phyloP scores from a whole-genome alignment of 2,329 filamentous ascomycete species.

The Aspergillus phoenicis region DNA sequence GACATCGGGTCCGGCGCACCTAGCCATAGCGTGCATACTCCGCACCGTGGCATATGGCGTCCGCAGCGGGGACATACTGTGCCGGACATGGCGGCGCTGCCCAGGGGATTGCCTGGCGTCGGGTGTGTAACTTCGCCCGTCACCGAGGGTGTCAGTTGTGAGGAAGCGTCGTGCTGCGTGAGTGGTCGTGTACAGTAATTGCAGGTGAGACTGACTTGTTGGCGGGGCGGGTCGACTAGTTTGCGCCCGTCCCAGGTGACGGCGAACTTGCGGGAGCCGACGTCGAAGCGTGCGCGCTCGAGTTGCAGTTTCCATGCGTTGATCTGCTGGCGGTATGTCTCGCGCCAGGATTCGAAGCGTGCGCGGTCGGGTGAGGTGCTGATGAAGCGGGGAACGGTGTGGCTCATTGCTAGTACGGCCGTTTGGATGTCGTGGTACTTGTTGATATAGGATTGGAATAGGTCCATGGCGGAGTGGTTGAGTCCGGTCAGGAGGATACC shows the following conservation, averaged over 20 bases:
- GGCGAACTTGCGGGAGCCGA: constrained; percentile 58
- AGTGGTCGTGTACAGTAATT: constrained; percentile 62
- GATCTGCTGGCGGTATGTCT: constrained; percentile 62
- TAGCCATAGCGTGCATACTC: constrained; percentile 64
- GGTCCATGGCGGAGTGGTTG: constrained; percentile 58
- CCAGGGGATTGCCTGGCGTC: constrained; percentile 40
- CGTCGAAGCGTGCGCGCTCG: constrained; percentile 61
- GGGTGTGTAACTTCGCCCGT: constrained; percentile 37
- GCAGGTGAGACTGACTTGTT: constrained; percentile 62
- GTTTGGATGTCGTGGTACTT: constrained; percentile 65
- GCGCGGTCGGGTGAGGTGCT: constrained; percentile 54
- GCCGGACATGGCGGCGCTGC: constrained; percentile 44
- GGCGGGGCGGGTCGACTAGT: constrained; percentile 52
- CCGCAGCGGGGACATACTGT: constrained; percentile 64
- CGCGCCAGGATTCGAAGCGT: constrained; percentile 62
- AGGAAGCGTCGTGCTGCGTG: constrained; percentile 47
- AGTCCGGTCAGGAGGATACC: constrained; percentile 65
- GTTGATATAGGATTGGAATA: constrained; percentile 63
- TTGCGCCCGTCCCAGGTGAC: constrained; percentile 53
- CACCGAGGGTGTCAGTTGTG: constrained; percentile 28
- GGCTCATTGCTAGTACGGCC: constrained; percentile 61
- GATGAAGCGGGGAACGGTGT: constrained; percentile 61
- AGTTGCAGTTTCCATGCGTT: constrained; percentile 64
- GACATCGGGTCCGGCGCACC: constrained; percentile 60
- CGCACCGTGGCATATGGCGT: constrained; percentile 65